Conservation (phyloP, 1,284 basidiomycete species). For the Wallemia ichthyophaga region DNA sequence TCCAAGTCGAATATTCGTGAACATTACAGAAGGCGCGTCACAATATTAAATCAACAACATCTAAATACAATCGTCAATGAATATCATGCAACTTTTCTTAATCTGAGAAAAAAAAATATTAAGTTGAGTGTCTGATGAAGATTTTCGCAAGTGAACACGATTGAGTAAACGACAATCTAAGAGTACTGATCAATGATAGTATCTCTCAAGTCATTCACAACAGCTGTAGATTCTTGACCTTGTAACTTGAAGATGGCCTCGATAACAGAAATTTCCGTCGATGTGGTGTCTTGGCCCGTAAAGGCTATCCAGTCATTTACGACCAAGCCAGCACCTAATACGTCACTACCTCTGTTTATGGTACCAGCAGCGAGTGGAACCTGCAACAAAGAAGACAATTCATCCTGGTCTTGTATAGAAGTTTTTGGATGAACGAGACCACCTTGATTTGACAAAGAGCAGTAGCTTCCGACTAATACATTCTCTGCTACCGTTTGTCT, state of each 20-base stretch:
- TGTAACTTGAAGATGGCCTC: constrained; percentile 90
- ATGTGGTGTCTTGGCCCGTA: constrained; percentile 69
- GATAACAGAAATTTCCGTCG: constrained; percentile 91
- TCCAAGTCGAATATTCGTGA: no score
- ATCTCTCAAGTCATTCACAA: constrained; percentile 81
- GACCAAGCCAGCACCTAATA: constrained; percentile 85
- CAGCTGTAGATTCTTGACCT: constrained; percentile 53
- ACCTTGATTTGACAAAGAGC: constrained; percentile 79
- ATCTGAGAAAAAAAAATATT: neutral
- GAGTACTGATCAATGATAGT: constrained; percentile 81
- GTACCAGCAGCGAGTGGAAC: constrained; percentile 40
- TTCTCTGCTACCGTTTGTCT: constrained; percentile 90
- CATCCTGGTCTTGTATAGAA: constrained; percentile 86
- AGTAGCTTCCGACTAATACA: constrained; percentile 86
- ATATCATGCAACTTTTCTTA: neutral
- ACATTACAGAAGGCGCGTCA: no score
- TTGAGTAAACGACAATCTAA: constrained; percentile 18
- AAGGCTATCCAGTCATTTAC: constrained; percentile 99
- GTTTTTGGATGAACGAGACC: constrained; percentile 94
- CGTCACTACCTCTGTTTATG: constrained; percentile 33
- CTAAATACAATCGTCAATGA: neutral
- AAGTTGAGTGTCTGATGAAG: neutral
- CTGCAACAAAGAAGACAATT: constrained; percentile 76
- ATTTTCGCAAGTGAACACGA: no score
- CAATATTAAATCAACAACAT: neutral